These are phyloP conservation scores for Sanghuangporus weigelae DNA, from an alignment of 1,284 basidiomycete species.

Conservation along the genomic window DNA sequence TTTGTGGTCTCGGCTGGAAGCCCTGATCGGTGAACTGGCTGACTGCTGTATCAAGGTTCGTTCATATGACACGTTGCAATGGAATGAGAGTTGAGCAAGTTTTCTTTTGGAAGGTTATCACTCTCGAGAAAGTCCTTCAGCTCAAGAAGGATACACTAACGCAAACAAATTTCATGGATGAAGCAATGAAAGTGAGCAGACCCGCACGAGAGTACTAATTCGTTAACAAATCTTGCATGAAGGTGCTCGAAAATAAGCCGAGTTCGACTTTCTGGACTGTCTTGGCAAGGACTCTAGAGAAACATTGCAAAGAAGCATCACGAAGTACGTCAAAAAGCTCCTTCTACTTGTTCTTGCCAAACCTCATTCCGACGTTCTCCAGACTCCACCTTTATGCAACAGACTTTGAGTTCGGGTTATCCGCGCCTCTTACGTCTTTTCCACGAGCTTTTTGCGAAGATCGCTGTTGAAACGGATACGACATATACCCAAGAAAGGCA, in stretches of 20 bases:
- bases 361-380: neutral
- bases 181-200: constrained; percentile 74
- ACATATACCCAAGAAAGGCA: constrained; percentile 79
- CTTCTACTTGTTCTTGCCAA: neutral
- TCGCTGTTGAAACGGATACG: constrained; percentile 91
- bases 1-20: constrained; percentile 80
- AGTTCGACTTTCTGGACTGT: constrained; percentile 90
- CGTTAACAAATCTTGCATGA: neutral
- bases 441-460: constrained; percentile 94
- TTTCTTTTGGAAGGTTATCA: constrained; percentile 65
- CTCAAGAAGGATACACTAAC: constrained; percentile 81
- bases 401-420: constrained; percentile 82
- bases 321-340: constrained; percentile 44
- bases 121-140: constrained; percentile 88
- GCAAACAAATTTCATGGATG: constrained; percentile 81
- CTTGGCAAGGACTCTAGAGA: constrained; percentile 74
- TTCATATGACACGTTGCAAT: neutral
- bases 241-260: constrained; percentile 86
- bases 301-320: constrained; percentile 68
- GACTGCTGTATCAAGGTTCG: constrained; percentile 84
- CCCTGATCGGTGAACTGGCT: constrained; percentile 84
- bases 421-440: constrained; percentile 83
- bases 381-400: constrained; percentile 84
- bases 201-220: neutral
- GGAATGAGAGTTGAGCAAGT: neutral